Conservation (phyloP, 108 stramenopile species). For the Nitzschia sp. region DNA sequence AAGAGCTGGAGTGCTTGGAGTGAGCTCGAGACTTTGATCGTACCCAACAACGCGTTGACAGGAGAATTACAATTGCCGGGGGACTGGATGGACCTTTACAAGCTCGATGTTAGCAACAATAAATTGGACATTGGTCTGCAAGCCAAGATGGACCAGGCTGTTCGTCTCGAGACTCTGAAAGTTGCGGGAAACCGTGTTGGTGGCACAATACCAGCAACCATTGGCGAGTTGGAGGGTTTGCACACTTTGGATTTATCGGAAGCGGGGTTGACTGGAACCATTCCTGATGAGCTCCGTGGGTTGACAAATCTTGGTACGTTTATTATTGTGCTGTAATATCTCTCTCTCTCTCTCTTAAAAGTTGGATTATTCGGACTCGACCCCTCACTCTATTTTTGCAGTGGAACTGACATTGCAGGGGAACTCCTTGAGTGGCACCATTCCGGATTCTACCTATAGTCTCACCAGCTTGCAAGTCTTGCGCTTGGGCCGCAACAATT, state of each 20-base stretch:
- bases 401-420: constrained; percentile 18
- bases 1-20: constrained; percentile 2
- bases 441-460: constrained; percentile 34
- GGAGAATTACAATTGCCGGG: constrained; percentile 4
- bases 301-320: constrained; percentile 33
- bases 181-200: constrained; percentile 3
- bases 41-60: constrained; percentile 4
- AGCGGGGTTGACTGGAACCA: constrained; percentile 43
- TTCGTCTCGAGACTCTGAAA: constrained; percentile 4
- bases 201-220: constrained; percentile 6
- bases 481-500: constrained; percentile 25
- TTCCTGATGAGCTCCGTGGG: constrained; percentile 36
- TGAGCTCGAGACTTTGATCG: constrained; percentile 18
- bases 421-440: constrained; percentile 10
- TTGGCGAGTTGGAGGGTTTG: constrained; percentile 37
- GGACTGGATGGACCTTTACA: constrained; percentile 17
- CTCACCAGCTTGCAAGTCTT: constrained; percentile 30
- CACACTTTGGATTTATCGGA: constrained; percentile 43
- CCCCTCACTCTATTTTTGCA: too few species aligned
- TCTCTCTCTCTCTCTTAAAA: background rate
- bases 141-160: constrained; percentile 17
- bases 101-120: constrained; percentile 16
- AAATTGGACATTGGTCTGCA: constrained; percentile 8
- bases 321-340: background rate
- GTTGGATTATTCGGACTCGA: background rate